Evolutionary conservation across 805 yeast genomes (phyloP), one percentile per base, ranked within the genome.

Genomic region (Candida hungchunana): DNA sequence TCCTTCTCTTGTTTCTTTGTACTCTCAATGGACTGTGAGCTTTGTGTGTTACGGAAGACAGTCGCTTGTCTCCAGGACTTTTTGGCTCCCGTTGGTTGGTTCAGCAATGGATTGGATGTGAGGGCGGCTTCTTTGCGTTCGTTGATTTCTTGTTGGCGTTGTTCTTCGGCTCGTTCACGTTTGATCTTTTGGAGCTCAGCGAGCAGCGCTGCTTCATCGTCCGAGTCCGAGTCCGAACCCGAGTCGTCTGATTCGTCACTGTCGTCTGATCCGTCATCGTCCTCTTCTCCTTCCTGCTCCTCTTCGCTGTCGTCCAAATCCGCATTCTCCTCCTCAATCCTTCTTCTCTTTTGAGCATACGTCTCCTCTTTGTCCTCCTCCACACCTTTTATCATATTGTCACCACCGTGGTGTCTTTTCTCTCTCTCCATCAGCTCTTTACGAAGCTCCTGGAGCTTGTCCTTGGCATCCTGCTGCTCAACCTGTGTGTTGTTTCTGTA

Each of bases 161-260:
- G 18, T 26, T 48, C 49, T 22, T 48, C 49, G 38, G 57, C 57
- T 28, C 59, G 51, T 42, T 64, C 69, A 30, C 51, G 49, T 36
- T 60, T 62, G 19, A 70, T 51, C 37, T 62, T 62, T 26, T 59
- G 63, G 23, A 69, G 48, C 39, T 71, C 74, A 37, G 49, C 43
- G 19, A 67, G 28, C 4, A 70, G 51, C n/a, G 58, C 77, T n/a
- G 59, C 73, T 22, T 64, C 69, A 11, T 66, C 71, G n/a, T 66
- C 69, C 10, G 56, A 54, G 11, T 62, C 65, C 4, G 51, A 58
- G 19, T 59, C 69, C 7, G 51, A 58, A 18, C 59, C 69, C 7
- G 63, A 64, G 8, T 46, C 56, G 15, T 16, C 29, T 13, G 22
- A 28, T 13, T 25, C 24, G 7, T 28, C 21, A 14, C 21, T 11